Base-by-base conservation (phyloP, 2,329 filamentous ascomycete genomes). In the Nannizzia gypsea region DNA sequence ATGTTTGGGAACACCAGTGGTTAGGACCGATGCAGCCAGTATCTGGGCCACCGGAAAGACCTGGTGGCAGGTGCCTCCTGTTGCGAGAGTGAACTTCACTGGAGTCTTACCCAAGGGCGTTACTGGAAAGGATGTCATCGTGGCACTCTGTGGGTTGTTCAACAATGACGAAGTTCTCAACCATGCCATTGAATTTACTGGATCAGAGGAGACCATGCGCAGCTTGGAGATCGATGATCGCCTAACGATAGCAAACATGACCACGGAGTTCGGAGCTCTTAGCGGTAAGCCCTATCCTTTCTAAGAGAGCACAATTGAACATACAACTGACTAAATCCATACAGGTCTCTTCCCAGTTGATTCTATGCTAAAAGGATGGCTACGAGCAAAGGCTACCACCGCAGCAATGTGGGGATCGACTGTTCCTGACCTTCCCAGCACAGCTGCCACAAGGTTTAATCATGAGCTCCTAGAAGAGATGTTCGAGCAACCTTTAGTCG, bases 111-210 rank as follows among this genome's bases (percentile, higher is more conserved):
- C 89, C 0, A 76, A 77, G 0, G 91, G 91, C 9, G 90, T 96
- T 0, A 90, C 87, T 0, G 92, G 90, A 31, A 97, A 99, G 73
- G 93, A 97, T 71, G 88, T 96, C 11, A 97, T 97, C 65, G 82
- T 96, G 26, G 89, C 90, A 0, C 80, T 97, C 0, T 95, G 89
- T 66, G 89, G 88, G 0, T 75, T 96, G 0, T 95, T 97, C 77
- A 88, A 88, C 73, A 83, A 87, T 59, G 87, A 90, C 66, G 89
- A 96, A 50, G 92, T 96, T 0, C 79, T 96, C 13, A 97, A 97
- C 74, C 90, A 96, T 69, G 84, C 84, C 3, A 85, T 97, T 62
- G 92, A 97, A 69, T 96, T 96, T 68, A 84, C 83, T 0, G 92
- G 91, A 11, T 84, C 85, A 0, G 84, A 89, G 64, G 80, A 90